These are phyloP conservation scores for Claviceps lovelessii DNA, from an alignment of 2,329 filamentous ascomycete species.

Conservation along the genomic window DNA sequence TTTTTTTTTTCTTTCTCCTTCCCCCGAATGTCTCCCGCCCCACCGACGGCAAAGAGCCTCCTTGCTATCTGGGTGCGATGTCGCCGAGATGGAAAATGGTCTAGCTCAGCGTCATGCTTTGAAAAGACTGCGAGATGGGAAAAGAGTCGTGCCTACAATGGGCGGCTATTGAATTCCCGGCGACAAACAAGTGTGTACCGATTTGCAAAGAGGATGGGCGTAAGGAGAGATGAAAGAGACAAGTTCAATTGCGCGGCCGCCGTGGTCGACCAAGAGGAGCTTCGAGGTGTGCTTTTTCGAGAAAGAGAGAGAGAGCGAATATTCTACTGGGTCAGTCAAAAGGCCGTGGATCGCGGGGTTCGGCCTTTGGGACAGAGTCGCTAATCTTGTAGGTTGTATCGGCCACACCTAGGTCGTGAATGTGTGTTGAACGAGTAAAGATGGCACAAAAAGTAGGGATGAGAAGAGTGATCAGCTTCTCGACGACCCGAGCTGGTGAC, in stretches of 20 bases:
- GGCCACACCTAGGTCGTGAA: neutral
- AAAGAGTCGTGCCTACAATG: neutral
- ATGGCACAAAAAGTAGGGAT: neutral
- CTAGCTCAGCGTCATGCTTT: conserved; percentile 2
- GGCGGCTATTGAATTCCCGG: neutral
- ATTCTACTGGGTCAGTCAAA: neutral
- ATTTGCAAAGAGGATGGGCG: neutral
- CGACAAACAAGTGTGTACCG: neutral
- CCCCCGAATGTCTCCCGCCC: neutral
- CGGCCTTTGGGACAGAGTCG: neutral
- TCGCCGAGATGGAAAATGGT: conserved; percentile 1
- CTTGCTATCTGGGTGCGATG: conserved; percentile 2
- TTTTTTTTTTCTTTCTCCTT: neutral
- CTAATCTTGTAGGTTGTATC: neutral
- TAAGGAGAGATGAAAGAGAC: neutral
- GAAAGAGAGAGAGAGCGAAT: neutral
- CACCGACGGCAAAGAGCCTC: neutral
- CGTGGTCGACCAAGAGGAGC: neutral
- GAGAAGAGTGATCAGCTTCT: neutral
- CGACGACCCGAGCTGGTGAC: neutral
- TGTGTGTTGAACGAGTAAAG: neutral
- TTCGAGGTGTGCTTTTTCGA: neutral
- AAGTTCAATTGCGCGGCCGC: neutral
- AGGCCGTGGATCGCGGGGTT: neutral
- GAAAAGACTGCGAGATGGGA: neutral